Evolutionary conservation across 2,329 filamentous ascomycete genomes (phyloP).

Genomic region (Aureobasidium melanogenum): DNA sequence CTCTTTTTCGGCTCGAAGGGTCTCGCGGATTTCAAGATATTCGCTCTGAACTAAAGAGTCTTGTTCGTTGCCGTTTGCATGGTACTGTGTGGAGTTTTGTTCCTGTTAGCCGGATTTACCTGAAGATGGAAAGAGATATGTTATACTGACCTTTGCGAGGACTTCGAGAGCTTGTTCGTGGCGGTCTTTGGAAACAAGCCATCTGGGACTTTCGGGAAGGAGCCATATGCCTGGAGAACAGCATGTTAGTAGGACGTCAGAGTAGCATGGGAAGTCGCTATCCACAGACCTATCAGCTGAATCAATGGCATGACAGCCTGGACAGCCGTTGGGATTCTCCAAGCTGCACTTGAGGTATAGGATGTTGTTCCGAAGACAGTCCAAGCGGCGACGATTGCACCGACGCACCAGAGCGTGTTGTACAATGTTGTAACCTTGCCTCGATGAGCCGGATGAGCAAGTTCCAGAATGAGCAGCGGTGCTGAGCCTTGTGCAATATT

Average conservation of each 20-base stretch:
- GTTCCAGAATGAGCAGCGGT: not conserved
- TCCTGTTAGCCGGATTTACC: not conserved
- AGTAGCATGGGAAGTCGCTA: conserved; percentile 25
- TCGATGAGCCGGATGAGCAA: conserved; percentile 1
- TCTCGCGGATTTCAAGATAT: conserved; percentile 56
- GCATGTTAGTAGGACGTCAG: not conserved
- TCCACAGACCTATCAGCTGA: conserved; percentile 30
- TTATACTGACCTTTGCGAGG: conserved; percentile 36
- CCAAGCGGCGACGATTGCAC: not conserved
- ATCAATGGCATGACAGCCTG: conserved; percentile 54
- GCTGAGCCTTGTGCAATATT: not conserved
- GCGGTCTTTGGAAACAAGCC: conserved; percentile 54
- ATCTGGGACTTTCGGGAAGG: conserved; percentile 60
- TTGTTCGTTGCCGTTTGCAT: conserved; percentile 49
- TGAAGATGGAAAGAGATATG: not conserved
- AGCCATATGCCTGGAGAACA: conserved; percentile 48
- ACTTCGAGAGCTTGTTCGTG: conserved; percentile 53
- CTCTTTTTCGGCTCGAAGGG: conserved; percentile 49
- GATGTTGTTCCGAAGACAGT: conserved; percentile 11
- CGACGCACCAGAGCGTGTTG: conserved; percentile 1
- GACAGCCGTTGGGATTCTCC: conserved; percentile 57
- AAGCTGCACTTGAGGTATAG: conserved; percentile 24
- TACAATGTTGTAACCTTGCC: conserved; percentile 5
- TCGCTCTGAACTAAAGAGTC: conserved; percentile 58
- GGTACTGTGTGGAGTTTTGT: conserved; percentile 27